Percentiles rank a stretch among this genome's conserved stretches.
phyloP scores from a whole-genome alignment of 148 eudicot genomes.

The Chenopodium album region DNA sequence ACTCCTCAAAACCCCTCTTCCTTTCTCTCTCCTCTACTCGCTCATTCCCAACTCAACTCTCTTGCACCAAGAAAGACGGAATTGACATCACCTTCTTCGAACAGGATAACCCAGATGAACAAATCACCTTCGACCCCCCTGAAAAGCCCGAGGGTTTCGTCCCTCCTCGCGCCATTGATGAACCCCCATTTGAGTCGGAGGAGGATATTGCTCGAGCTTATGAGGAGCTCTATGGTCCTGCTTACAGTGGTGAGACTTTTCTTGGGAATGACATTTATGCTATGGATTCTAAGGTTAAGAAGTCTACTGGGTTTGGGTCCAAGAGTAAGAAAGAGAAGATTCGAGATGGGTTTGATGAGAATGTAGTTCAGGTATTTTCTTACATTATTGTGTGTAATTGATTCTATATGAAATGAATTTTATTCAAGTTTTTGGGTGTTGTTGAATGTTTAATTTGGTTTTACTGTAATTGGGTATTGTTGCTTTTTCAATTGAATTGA shows the following conservation, averaged over 20 bases:
- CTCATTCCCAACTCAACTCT: conserved; percentile 18
- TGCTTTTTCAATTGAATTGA: not conserved
- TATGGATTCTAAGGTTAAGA: conserved; percentile 73
- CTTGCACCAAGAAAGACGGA: conserved; percentile 30
- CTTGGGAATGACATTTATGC: conserved; percentile 66
- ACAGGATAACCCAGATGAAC: conserved; percentile 45
- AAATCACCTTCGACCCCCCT: conserved; percentile 50
- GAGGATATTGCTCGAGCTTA: conserved; percentile 68
- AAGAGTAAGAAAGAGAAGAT: conserved; percentile 62
- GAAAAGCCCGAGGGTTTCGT: conserved; percentile 61
- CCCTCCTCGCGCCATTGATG: conserved; percentile 62
- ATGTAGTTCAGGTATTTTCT: conserved; percentile 43
- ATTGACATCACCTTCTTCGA: conserved; percentile 50
- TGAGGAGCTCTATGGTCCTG: conserved; percentile 86
- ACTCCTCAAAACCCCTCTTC: conserved; percentile 9
- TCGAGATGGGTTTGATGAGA: conserved; percentile 86
- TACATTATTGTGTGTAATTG: not conserved
- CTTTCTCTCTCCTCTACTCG: conserved; percentile 26
- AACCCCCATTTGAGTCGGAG: conserved; percentile 62
- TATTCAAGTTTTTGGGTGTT: not conserved
- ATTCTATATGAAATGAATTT: not conserved
- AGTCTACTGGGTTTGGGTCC: conserved; percentile 49
- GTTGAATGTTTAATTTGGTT: not conserved
- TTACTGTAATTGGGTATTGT: too few relatives aligned
- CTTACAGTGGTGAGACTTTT: conserved; percentile 61